Evolutionary conservation across 1,284 basidiomycete species (phyloP).

Genomic region (Tetrapyrgos nigripes): DNA sequence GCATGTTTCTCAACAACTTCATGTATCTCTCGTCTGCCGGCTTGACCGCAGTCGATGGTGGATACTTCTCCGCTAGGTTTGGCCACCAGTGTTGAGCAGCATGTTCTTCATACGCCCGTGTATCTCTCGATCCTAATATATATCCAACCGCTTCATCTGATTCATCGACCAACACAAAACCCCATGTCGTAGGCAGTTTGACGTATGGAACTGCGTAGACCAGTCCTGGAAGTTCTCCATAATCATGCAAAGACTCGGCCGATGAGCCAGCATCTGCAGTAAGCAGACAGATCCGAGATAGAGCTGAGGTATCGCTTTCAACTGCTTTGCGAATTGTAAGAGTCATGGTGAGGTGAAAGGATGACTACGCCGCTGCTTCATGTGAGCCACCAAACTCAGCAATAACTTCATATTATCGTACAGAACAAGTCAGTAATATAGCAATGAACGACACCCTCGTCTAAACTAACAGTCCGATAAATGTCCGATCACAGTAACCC

Average conservation of each 20-base stretch:
- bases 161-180: conserved; percentile 72
- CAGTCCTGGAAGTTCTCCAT: conserved; percentile 68
- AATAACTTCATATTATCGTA: not conserved
- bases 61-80: conserved; percentile 56
- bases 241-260: conserved; percentile 65
- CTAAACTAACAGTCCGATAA: not conserved
- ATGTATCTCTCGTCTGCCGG: conserved; percentile 58
- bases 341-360: conserved; percentile 40
- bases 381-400: not conserved
- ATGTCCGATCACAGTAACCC: conserved; percentile 54
- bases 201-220: conserved; percentile 78
- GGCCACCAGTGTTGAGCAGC: conserved; percentile 66
- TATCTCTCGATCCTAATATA: conserved; percentile 64
- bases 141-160: conserved; percentile 63
- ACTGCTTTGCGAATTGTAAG: conserved; percentile 62
- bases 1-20: conserved; percentile 54
- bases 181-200: conserved; percentile 68
- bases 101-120: conserved; percentile 59
- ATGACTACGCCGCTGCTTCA: not conserved
- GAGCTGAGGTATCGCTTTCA: conserved; percentile 55
- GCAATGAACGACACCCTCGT: not conserved
- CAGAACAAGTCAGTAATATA: not conserved
- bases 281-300: conserved; percentile 75
- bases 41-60: conserved; percentile 42
- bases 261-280: conserved; percentile 75